A percentile compares a stretch with the other conserved stretches of the same genome.
phyloP scores from a whole-genome alignment of 2,329 filamentous ascomycete species.

The Pseudonectria buxi region DNA sequence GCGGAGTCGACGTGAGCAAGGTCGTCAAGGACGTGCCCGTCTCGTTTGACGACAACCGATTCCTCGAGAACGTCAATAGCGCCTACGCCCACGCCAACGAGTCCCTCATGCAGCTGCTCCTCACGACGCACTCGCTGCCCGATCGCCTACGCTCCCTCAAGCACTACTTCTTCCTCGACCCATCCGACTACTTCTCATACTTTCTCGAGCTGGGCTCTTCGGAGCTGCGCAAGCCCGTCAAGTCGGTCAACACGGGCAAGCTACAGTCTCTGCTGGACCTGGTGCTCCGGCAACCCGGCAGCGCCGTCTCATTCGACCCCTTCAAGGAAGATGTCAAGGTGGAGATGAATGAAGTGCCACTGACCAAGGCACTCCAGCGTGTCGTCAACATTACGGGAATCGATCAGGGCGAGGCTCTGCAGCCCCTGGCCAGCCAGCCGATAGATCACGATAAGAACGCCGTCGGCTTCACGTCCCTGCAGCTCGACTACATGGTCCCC shows the following conservation, averaged over 20 bases:
- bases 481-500: conserved; percentile 89
- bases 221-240: conserved; percentile 84
- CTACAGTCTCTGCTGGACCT: conserved; percentile 93
- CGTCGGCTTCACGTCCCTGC: conserved; percentile 82
- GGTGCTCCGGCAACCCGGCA: conserved; percentile 91
- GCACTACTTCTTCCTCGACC: conserved; percentile 98
- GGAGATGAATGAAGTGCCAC: conserved; percentile 88
- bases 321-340: conserved; percentile 99
- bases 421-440: conserved; percentile 60
- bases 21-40: conserved; percentile 80
- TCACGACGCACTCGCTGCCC: conserved; percentile 88
- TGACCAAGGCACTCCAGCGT: conserved; percentile 90
- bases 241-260: conserved; percentile 84
- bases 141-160: conserved; percentile 84
- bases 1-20: conserved; percentile 89
- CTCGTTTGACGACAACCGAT: conserved; percentile 85
- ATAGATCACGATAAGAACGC: conserved; percentile 82
- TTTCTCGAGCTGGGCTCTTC: conserved; percentile 88
- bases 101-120: conserved; percentile 79
- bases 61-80: conserved; percentile 90
- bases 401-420: conserved; percentile 78
- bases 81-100: conserved; percentile 95
- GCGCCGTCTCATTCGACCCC: conserved; percentile 84
- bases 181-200: conserved; percentile 96
- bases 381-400: conserved; percentile 96